Evolutionary conservation across 768 basidiomycete genomes (phyloP), one percentile per base, ranked within the genome.

Genomic region (Psilocybe tampanensis): DNA sequence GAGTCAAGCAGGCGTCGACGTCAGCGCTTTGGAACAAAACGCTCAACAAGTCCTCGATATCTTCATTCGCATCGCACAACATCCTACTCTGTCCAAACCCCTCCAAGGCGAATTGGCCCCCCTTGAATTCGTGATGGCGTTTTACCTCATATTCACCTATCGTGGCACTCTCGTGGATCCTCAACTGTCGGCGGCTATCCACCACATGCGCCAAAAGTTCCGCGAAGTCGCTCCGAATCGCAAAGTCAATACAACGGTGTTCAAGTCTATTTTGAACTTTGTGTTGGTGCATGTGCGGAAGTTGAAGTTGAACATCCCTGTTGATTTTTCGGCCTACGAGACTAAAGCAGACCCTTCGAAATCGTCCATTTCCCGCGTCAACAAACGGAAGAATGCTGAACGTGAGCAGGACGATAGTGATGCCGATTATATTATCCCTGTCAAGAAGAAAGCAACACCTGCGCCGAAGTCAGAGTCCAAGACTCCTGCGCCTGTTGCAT

Each of bases 111-210:
- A 62, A 11, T 49, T 68, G 6, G 54, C 53, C 3, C 62, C 65
- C 9, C 52, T 60, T 12, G 69, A 70, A 41, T 68, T 68, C 21
- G 74, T 82, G 54, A 76, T 78, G 72, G 68, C 74, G 0, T 73
- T 68, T 18, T 70, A 76, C 54, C 64, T 82, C 59, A 74, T 85
- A 18, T 67, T 70, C 52, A 52, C 74, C 39, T 69, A 75, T 59
- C 67, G 71, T 34, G 39, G 64, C 39, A 62, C 49, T 3, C 50
- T 76, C 6, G 74, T 75, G 0, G 67, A 77, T 26, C 65, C 66
- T 1, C 79, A 83, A 53, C 70, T 82, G 32, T 73, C 77, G 8
- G 72, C 73, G 15, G 79, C 79, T 0, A 70, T 82, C 45, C 66
- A 64, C 33, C 67, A 70, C 57, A 73, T 69, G 70, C 70, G 68